phyloP scores from a whole-genome alignment of 2,329 filamentous ascomycete species.

The Hypoxylon sp. region DNA sequence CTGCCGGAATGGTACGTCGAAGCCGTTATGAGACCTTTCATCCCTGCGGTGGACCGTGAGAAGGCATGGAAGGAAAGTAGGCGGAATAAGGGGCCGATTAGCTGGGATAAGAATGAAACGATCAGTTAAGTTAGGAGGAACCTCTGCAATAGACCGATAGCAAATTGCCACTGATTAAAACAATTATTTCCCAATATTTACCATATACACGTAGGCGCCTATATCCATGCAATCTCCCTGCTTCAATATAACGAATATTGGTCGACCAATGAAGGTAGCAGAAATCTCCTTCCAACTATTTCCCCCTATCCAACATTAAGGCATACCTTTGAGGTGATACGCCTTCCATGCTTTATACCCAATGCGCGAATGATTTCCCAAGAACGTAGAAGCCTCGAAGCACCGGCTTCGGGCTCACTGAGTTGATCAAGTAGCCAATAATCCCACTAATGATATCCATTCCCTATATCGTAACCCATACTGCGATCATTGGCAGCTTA shows the following conservation, averaged over 20 bases:
- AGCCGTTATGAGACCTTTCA: slow-evolving; percentile 66
- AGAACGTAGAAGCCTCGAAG: slow-evolving; percentile 3
- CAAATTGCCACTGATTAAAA: slow-evolving; percentile 3
- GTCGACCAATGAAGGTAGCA: not conserved
- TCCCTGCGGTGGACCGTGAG: slow-evolving; percentile 28
- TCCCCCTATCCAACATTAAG: slow-evolving; percentile 2
- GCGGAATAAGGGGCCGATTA: too few relatives aligned
- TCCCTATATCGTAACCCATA: not conserved
- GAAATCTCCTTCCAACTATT: not conserved
- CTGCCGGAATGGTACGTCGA: slow-evolving; percentile 70
- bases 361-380: slow-evolving; percentile 2
- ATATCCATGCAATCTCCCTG: slow-evolving; percentile 22
- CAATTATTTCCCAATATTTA: slow-evolving; percentile 2
- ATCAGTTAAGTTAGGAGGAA: not conserved
- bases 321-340: not conserved
- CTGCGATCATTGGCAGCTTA: not conserved
- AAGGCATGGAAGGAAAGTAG: not conserved
- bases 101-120: not conserved
- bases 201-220: slow-evolving; percentile 30
- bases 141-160: slow-evolving; percentile 5
- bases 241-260: not conserved
- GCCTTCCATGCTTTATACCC: not conserved
- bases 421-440: not conserved
- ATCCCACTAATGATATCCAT: slow-evolving; percentile 1
- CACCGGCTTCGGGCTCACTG: slow-evolving; percentile 6